phyloP scores from a whole-genome alignment of 768 basidiomycete genomes.

The Nidularia pulvinata region DNA sequence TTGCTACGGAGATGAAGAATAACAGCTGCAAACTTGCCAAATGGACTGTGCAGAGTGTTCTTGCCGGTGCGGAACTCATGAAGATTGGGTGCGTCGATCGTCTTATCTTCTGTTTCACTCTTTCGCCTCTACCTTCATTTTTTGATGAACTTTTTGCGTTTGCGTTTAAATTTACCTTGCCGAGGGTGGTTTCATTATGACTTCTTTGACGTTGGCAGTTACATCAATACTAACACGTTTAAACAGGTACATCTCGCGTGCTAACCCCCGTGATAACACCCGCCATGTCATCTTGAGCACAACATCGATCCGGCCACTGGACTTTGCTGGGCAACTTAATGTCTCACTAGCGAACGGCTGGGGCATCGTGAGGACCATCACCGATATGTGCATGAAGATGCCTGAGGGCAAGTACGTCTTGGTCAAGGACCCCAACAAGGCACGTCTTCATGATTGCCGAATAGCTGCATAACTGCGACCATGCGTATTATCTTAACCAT shows the following conservation, averaged over 20 bases:
- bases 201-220: conserved; percentile 2
- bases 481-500: conserved; percentile 4
- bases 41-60: conserved; percentile 94
- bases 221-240: conserved; percentile 11
- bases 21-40: conserved; percentile 97
- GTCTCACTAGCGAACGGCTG: conserved; percentile 95
- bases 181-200: no score
- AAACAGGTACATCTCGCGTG: conserved; percentile 90
- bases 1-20: conserved; percentile 99
- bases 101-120: neutral
- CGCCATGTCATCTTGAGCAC: conserved; percentile 96
- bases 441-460: conserved; percentile 30
- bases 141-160: conserved; percentile 2
- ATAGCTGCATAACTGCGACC: neutral
- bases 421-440: conserved; percentile 98
- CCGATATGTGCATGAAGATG: conserved; percentile 94
- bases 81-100: conserved; percentile 86
- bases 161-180: neutral
- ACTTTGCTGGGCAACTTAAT: conserved; percentile 95
- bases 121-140: conserved; percentile 1
- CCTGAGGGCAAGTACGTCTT: conserved; percentile 98
- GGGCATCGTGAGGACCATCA: conserved; percentile 96
- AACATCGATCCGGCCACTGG: conserved; percentile 90
- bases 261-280: conserved; percentile 90
- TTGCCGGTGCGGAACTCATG: conserved; percentile 95